These are phyloP conservation scores for Kluyveromyces sp. DNA, from an alignment of 1,139 yeast species.

Conservation along the genomic window DNA sequence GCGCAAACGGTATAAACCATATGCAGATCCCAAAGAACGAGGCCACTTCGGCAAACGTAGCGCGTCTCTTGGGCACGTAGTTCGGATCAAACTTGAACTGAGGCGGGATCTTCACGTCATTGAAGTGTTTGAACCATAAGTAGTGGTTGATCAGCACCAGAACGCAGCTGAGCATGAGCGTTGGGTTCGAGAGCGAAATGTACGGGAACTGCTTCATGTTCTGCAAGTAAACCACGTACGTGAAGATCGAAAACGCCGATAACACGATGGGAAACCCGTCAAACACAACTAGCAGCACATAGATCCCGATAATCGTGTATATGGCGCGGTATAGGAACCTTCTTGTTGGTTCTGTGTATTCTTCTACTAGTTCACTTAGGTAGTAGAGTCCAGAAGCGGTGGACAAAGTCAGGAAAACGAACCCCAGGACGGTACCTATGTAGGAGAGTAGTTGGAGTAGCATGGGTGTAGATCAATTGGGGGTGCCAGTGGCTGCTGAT, in stretches of 20 bases:
- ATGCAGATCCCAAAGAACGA: constrained; percentile 89
- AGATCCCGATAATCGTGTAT: constrained; percentile 46
- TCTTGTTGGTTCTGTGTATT: constrained; percentile 80
- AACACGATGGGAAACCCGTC: constrained; percentile 74
- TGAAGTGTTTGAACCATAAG: constrained; percentile 83
- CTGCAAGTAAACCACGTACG: constrained; percentile 67
- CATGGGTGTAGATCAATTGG: constrained; percentile 32
- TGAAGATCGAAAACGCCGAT: constrained; percentile 55
- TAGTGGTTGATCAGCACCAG: constrained; percentile 76
- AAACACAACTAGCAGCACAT: constrained; percentile 50
- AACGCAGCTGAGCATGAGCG: constrained; percentile 62
- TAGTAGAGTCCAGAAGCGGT: constrained; percentile 88
- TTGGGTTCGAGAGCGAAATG: constrained; percentile 64
- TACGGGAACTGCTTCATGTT: constrained; percentile 78
- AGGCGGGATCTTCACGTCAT: constrained; percentile 48
- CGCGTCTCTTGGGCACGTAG: constrained; percentile 61
- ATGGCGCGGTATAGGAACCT: constrained; percentile 58
- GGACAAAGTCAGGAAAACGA: constrained; percentile 60
- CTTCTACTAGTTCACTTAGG: constrained; percentile 87
- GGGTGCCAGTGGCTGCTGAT: not conserved
- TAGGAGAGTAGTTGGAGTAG: constrained; percentile 50
- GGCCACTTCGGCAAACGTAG: constrained; percentile 81
- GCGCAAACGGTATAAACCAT: constrained; percentile 90
- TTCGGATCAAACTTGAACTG: constrained; percentile 46
- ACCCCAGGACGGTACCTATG: constrained; percentile 68